These are phyloP conservation scores for Kluyveromyces dobzhanskii DNA, from an alignment of 805 yeast species.

Conservation along the genomic window DNA sequence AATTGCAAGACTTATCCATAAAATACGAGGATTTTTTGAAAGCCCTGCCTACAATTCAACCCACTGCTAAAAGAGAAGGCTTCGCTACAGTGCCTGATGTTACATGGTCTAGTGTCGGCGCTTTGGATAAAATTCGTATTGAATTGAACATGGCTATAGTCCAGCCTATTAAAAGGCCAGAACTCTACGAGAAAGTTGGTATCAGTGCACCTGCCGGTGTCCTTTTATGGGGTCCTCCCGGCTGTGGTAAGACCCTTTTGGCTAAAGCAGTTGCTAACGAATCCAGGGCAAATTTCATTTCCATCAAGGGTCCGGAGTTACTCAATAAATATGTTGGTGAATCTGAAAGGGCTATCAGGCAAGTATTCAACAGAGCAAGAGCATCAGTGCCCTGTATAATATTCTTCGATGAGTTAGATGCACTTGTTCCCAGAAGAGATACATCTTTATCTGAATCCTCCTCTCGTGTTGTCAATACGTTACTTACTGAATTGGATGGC, in stretches of 20 bases:
- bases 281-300: constrained; percentile 90
- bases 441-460: constrained; percentile 81
- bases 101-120: constrained; percentile 93
- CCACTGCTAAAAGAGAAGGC: constrained; percentile 96
- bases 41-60: constrained; percentile 90
- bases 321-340: constrained; percentile 95
- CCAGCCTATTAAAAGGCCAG: constrained; percentile 91
- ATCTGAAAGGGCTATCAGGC: constrained; percentile 87
- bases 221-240: constrained; percentile 98
- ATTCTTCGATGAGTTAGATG: constrained; percentile 94
- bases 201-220: constrained; percentile 97
- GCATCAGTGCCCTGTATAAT: constrained; percentile 91
- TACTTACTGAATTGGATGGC: constrained; percentile 92
- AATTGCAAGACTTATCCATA: constrained; percentile 68
- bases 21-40: constrained; percentile 69
- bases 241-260: constrained; percentile 93
- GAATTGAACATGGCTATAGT: constrained; percentile 96
- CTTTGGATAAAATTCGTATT: constrained; percentile 67
- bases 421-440: constrained; percentile 91
- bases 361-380: constrained; percentile 85
- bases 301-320: constrained; percentile 93
- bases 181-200: constrained; percentile 81
- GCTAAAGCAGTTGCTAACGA: constrained; percentile 99
- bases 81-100: constrained; percentile 98
- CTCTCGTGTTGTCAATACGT: constrained; percentile 88